Percentiles rank a stretch among this genome's conserved stretches.
Conservation (phyloP, 345 rosid genomes). For the Noccaea caerulescens region DNA sequence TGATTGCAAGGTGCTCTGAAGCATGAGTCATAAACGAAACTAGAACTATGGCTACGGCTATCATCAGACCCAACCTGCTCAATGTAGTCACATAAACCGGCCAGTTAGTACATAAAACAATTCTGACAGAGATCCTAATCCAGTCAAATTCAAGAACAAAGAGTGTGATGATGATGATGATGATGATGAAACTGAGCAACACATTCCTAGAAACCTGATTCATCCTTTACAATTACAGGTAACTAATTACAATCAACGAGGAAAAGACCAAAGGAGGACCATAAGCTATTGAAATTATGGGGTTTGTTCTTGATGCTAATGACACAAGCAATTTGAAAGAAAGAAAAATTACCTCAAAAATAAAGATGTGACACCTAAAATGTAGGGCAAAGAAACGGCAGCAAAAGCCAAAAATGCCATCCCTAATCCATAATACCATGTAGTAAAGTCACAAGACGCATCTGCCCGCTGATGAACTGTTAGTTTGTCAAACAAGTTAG, state of each 20-base stretch:
- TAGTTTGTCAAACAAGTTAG: conserved; percentile 19
- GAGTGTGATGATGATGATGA: background rate
- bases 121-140: background rate
- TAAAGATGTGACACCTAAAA: conserved; percentile 81
- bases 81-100: background rate
- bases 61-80: conserved; percentile 87
- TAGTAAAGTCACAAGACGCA: conserved; percentile 54
- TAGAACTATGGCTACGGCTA: conserved; percentile 70
- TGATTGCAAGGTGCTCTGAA: conserved; percentile 75
- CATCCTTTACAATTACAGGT: background rate
- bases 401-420: conserved; percentile 70
- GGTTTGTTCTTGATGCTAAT: conserved; percentile 14
- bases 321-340: conserved; percentile 18
- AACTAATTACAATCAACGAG: background rate
- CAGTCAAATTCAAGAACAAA: conserved; percentile 4
- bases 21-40: conserved; percentile 93
- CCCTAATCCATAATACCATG: conserved; percentile 74
- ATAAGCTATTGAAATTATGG: conserved; percentile 4
- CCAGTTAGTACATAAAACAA: conserved; percentile 24
- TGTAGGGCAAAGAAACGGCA: conserved; percentile 70
- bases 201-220: conserved; percentile 7
- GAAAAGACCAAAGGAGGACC: conserved; percentile 12
- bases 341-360: conserved; percentile 61
- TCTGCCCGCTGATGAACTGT: conserved; percentile 74
- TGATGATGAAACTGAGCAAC: background rate